These are phyloP conservation scores for Polytrichum commune DNA, from an alignment of 225 moss, liverwort and hornwort species.

Conservation along the genomic window DNA sequence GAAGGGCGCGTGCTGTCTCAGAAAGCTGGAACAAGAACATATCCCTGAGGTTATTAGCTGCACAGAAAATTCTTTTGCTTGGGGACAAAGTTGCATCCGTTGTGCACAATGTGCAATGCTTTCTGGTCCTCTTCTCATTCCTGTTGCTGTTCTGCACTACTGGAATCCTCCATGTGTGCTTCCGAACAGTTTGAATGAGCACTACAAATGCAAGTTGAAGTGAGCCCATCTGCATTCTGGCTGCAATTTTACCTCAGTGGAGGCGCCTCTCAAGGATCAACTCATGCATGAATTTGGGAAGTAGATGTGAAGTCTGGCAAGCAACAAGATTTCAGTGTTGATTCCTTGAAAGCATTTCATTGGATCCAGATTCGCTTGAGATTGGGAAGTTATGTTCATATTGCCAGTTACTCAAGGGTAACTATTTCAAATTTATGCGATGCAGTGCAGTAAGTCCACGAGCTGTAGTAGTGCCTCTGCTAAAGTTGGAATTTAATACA, in stretches of 20 bases:
- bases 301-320: background rate
- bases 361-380: no score
- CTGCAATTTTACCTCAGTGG: background rate
- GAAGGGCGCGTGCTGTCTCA: constrained; percentile 80
- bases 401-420: no score
- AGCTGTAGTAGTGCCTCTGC: no score
- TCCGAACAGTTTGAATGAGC: background rate
- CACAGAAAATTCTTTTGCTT: background rate
- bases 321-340: no score
- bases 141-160: background rate
- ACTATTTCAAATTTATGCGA: no score
- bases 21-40: constrained; percentile 42
- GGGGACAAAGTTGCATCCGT: background rate
- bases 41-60: constrained; percentile 11
- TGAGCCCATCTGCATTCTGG: background rate
- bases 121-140: background rate
- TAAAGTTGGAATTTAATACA: no score
- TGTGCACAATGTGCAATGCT: background rate
- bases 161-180: background rate
- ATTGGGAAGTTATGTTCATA: no score
- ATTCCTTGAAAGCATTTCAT: no score
- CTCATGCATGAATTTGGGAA: background rate
- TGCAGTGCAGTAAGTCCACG: no score
- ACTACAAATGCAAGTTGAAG: background rate
- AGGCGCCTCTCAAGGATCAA: background rate